These are phyloP conservation scores for Candida pseudofarinosa DNA, from an alignment of 805 yeast genomes.

Conservation along the genomic window DNA sequence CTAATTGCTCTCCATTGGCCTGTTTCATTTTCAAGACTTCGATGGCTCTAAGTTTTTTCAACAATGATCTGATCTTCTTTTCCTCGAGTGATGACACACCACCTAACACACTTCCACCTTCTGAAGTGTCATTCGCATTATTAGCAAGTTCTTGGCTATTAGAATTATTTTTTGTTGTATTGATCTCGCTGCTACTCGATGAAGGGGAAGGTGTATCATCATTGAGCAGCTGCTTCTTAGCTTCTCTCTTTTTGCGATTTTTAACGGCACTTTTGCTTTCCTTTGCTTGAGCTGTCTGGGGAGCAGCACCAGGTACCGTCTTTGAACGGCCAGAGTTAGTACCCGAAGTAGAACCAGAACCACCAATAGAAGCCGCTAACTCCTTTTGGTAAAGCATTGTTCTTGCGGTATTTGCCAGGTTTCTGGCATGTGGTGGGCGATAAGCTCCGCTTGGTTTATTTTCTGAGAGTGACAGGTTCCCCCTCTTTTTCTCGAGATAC, in stretches of 20 bases:
- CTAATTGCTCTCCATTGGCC: constrained; percentile 77
- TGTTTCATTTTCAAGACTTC: constrained; percentile 84
- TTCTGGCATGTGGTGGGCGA: constrained; percentile 94
- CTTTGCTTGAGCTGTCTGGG: constrained; percentile 33
- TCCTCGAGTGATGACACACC: constrained; percentile 77
- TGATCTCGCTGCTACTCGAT: constrained; percentile 9
- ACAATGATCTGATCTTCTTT: constrained; percentile 83
- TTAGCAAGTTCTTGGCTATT: too few species aligned
- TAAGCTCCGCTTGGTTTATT: constrained; percentile 83
- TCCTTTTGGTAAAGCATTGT: constrained; percentile 61
- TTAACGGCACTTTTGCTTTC: constrained; percentile 66
- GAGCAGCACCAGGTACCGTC: constrained; percentile 57
- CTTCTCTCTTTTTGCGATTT: constrained; percentile 73
- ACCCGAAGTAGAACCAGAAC: constrained; percentile 16
- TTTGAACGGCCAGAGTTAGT: constrained; percentile 29
- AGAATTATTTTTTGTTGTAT: constrained; percentile 10
- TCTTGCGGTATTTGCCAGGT: constrained; percentile 27
- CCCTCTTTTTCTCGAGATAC: constrained; percentile 41
- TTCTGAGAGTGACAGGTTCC: constrained; percentile 25
- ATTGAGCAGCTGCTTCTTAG: constrained; percentile 33
- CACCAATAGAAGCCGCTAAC: constrained; percentile 25
- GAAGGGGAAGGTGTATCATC: constrained; percentile 8
- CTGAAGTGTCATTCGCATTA: constrained; percentile 25
- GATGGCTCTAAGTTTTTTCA: constrained; percentile 94
- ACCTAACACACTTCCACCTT: constrained; percentile 47